Base-by-base conservation (phyloP, 352 stramenopile species). In the Pythium rhizo-oryzae region DNA sequence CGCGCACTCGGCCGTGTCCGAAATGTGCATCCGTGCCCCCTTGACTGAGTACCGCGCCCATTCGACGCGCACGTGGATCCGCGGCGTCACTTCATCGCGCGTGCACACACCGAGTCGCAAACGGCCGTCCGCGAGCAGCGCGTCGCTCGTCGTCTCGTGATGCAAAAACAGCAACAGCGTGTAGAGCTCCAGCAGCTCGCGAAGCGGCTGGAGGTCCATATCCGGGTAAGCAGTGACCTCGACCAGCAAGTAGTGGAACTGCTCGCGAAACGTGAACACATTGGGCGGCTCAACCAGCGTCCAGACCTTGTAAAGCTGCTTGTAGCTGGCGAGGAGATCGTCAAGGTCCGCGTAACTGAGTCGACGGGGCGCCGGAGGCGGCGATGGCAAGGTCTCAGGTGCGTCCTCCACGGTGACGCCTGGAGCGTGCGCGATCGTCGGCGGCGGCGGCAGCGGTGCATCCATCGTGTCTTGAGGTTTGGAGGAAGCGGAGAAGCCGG, bases 121-220 rank as follows among this genome's bases (percentile, higher is more conserved):
- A 12, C 59, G 46, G 3, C 11, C 8, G 23, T 65, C 59, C 11
- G 28, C 19, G 47, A 51, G 24, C n/a, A 65, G 59, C 33, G 37
- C 46, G 30, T 65, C 59, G 35, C 47, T 47, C 4, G 16, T 57
- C 4, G 59, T 58, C 21, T 57, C n/a, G n/a, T 47, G 59, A 30
- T 65, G 59, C 13, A 65, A 21, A 50, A 65, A 58, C 18, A 65
- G n/a, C 30, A 65, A 2, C 7, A 65, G 35, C 19, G 25, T 47
- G 21, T 56, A 65, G 9, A 65, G 59, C 49, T 65, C 59, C 4
- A 58, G 21, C 33, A 33, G 12, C 30, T 57, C 44, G 12, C 59
- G 59, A 6, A 65, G 30, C 4, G 12, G 11, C 24, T 12, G 12
- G 7, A 64, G 12, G 13, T 65, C 47, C 28, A 51, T n/a, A 13